These are phyloP conservation scores for Tritrichomonas musculus DNA, from an alignment of 208 protist genomes.

Conservation along the genomic window DNA sequence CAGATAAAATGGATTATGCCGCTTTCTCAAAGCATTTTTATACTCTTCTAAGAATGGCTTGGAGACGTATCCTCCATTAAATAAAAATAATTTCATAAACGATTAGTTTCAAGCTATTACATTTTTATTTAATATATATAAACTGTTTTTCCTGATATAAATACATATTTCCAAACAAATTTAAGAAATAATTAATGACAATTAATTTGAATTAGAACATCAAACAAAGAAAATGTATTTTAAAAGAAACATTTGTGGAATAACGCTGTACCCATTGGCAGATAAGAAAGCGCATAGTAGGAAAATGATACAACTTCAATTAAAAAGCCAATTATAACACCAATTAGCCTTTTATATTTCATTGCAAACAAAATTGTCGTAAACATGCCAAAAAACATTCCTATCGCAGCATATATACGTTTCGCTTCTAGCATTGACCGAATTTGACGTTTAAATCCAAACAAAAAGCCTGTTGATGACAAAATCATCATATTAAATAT, in stretches of 20 bases:
- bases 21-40: too few relatives aligned
- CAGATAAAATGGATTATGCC: too few relatives aligned
- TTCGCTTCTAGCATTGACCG: not conserved
- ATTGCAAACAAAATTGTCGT: conserved; percentile 21
- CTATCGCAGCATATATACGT: not conserved
- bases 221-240: too few relatives aligned
- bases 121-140: too few relatives aligned
- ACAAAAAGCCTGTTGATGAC: not conserved
- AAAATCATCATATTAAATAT: conserved; percentile 22
- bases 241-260: not conserved
- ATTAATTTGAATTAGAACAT: too few relatives aligned
- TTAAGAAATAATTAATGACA: too few relatives aligned
- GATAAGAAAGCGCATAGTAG: not conserved
- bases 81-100: too few relatives aligned
- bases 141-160: too few relatives aligned
- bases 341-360: not conserved
- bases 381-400: not conserved
- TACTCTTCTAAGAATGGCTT: too few relatives aligned
- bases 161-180: too few relatives aligned
- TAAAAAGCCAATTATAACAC: not conserved
- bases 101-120: too few relatives aligned
- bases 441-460: not conserved
- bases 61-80: too few relatives aligned
- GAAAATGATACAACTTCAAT: conserved; percentile 5
- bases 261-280: not conserved